phyloP scores from a whole-genome alignment of 2,329 filamentous ascomycete genomes.

The Cercospora beticola region DNA sequence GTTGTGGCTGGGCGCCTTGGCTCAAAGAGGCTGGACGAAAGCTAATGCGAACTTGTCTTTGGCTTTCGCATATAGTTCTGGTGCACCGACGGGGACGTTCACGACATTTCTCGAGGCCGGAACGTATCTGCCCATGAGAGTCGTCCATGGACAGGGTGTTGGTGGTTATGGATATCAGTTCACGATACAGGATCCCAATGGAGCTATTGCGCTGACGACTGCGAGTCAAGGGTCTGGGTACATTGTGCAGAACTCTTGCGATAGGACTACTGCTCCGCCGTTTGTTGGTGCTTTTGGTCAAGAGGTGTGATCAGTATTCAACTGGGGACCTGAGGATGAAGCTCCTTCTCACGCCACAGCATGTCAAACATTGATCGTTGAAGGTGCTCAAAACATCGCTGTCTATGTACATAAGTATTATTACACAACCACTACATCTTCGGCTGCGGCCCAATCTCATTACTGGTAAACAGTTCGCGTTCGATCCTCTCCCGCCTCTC shows the following conservation, averaged over 20 bases:
- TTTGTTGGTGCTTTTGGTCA: background rate
- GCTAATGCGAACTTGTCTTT: conserved; percentile 12
- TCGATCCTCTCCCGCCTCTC: conserved; percentile 31
- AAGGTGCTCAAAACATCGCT: background rate
- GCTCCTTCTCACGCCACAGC: too few relatives aligned
- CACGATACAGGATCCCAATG: conserved; percentile 13
- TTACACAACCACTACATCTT: background rate
- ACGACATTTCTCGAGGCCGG: conserved; percentile 4
- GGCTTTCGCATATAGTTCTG: conserved; percentile 6
- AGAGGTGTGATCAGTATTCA: background rate
- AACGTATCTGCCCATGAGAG: conserved; percentile 13
- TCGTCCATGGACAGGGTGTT: conserved; percentile 17
- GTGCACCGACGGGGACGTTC: background rate
- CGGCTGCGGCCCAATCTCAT: background rate
- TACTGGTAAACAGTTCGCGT: conserved; percentile 24
- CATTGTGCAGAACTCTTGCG: conserved; percentile 9
- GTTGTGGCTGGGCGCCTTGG: conserved; percentile 9
- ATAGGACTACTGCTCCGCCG: conserved; percentile 2
- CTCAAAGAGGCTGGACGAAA: conserved; percentile 18
- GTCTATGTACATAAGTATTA: background rate
- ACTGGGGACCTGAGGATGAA: too few relatives aligned
- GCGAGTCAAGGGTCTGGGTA: conserved; percentile 2
- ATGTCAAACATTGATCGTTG: background rate
- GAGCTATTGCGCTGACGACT: conserved; percentile 3
- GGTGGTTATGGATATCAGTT: conserved; percentile 14